Base-by-base conservation (phyloP, 2,329 filamentous ascomycete species). In the Aspergillus fijiensis region DNA sequence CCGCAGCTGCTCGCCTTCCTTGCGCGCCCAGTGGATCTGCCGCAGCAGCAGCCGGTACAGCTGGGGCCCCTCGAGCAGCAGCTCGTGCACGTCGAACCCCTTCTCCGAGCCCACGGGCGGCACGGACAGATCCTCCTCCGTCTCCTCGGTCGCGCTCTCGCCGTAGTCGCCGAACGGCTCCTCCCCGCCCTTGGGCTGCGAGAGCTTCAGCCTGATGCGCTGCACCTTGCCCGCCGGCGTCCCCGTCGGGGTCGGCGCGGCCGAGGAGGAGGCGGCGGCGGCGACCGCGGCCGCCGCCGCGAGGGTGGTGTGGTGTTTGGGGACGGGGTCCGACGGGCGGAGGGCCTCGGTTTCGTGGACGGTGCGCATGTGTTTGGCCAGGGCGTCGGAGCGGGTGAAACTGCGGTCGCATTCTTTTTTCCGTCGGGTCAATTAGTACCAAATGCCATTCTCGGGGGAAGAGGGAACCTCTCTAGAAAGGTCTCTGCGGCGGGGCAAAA, bases 331-430 rank as follows among this genome's bases (percentile, higher is more conserved):
- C 14, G 80, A 81, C 4, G 91, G 90, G n/a, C 91, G 88, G 23
- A 96, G 83, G 16, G 92, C 90, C 78, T 99, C 95, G 3, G 94
- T 97, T 75, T 99, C 95, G 80, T 99, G 95, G 42, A 99, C 93
- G 16, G 95, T 98, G 68, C 95, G 90, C 92, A 98, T 98, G 75
- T 99, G 95, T 77, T 99, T 99, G 1, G 94, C 92, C 0, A 99
- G 84, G 12, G 95, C 95, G 71, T 99, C 95, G 25, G 94, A 97
- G 65, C 95, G 85, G 2, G 95, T 99, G 70, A 99, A 99, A 33
- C 93, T 93, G 62, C 94, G 89, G 74, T 99, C 95, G 79, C 95
- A 99, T 84, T 99, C 95, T 96, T 47, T 51, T 5, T 5, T 14
- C 3, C 33, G 2, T 45, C 3, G 4, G 14, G 14, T 42, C 4